A percentile compares a stretch with the other conserved stretches of the same genome.
These are phyloP conservation scores for Trifolium repens DNA, from an alignment of 306 rosid species.

Conservation along the genomic window DNA sequence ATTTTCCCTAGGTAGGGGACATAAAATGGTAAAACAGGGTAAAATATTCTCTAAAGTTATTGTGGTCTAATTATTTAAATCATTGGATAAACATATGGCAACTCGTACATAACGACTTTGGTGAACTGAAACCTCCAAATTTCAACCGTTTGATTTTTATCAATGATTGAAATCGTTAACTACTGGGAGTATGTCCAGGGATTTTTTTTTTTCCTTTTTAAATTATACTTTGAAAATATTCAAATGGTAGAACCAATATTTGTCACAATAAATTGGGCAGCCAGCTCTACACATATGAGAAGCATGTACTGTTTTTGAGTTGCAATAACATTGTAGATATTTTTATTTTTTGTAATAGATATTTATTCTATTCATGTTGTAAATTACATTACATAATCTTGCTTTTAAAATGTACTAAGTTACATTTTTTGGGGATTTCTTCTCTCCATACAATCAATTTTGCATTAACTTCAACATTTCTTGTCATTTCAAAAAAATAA, in stretches of 20 bases:
- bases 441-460: background rate
- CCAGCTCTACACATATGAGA: too few relatives aligned
- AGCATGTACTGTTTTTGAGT: too few relatives aligned
- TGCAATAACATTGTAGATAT: background rate
- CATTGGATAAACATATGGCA: background rate
- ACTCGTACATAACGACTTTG: too few relatives aligned
- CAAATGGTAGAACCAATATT: background rate
- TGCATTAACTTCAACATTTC: background rate
- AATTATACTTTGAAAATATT: too few relatives aligned
- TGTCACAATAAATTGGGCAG: too few relatives aligned
- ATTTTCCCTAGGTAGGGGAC: constrained; percentile 33
- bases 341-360: too few relatives aligned
- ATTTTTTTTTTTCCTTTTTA: too few relatives aligned
- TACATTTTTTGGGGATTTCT: background rate
- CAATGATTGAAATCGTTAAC: background rate
- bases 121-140: too few relatives aligned
- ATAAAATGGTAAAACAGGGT: background rate
- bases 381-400: too few relatives aligned
- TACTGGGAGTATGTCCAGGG: background rate
- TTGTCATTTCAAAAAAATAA: background rate
- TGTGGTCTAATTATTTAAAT: too few relatives aligned
- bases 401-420: background rate
- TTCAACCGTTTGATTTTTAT: background rate
- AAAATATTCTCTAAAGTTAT: too few relatives aligned
- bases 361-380: background rate